Base-by-base conservation (phyloP, 139 green algal genomes). In the Pleodorina starrii region DNA sequence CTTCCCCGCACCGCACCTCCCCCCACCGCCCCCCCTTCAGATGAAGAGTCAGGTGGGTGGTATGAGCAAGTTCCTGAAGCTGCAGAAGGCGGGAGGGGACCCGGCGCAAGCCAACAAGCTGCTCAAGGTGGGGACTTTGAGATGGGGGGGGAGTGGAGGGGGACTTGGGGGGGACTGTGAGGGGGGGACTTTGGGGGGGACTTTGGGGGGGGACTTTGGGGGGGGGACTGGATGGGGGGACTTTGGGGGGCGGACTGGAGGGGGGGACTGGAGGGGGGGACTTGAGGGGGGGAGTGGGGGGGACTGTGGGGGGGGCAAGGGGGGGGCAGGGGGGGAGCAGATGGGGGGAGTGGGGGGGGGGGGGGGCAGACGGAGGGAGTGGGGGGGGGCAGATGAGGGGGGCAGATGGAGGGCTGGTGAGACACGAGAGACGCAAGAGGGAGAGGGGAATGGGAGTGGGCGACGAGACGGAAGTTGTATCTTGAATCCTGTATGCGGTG, bases 21-120 rank as follows among this genome's bases (percentile, higher is more conserved):
- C 76, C 29, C 2, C 27, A 23, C 42, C 54, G 7, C 40, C 25
- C 38, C 60, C 17, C 60, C 36, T 7, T 0, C 83, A 88, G 83
- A 81, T 81, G 66, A 80, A 69, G 66, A 11, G 46, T 11, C 83
- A 88, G 35, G 46, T 88, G 43, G 46, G 68, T 32, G 83, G 83
- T 48, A 88, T 88, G 83, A 72, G 44, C 46, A 80, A 80, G 66
- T 19, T 88, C 44, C 83, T 88, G 2, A 80, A 88, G 66, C 83
- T 88, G 66, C 66, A 88, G 46, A 68, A 68, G 83, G 83, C 83
- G 17, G 83, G 66, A 0, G 35, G 27, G 11, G 69, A 88, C 83
- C 66, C 68, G 4, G 23, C 23, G 35, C 19, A 80, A 46, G 83
- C 83, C 9, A 50, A 80, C 48, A 51, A 88, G 83, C 66, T 88